Percentiles rank a stretch among this genome's conserved stretches.
These are phyloP conservation scores for Rhodotorula kratochvilovae DNA, from an alignment of 768 basidiomycete genomes.

Conservation along the genomic window DNA sequence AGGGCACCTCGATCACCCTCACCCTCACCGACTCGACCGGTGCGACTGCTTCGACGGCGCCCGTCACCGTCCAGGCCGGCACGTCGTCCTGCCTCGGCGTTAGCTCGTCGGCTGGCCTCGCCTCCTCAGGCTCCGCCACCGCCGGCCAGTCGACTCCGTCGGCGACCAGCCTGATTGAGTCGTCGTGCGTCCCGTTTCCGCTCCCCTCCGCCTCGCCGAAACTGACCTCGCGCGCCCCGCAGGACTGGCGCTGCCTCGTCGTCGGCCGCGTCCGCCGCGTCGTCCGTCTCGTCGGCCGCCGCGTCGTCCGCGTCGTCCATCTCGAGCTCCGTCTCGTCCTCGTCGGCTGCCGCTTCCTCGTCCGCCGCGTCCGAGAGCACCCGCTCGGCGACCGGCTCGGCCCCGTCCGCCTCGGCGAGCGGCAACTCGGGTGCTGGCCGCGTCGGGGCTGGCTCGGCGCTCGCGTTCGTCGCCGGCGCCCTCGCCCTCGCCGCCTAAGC, in stretches of 20 bases:
- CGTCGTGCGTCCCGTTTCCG: not conserved
- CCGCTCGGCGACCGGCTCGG: not conserved
- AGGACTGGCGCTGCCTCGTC: not conserved
- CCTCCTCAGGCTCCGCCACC: conserved; percentile 28
- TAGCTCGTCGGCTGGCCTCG: conserved; percentile 16
- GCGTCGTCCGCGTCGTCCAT: not conserved
- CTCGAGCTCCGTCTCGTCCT: not conserved
- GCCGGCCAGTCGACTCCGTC: conserved; percentile 25
- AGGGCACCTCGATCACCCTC: conserved; percentile 40
- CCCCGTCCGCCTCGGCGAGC: not conserved
- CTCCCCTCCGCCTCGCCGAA: not conserved
- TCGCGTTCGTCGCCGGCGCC: conserved; percentile 3
- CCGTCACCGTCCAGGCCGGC: conserved; percentile 43
- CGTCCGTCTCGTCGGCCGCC: not conserved
- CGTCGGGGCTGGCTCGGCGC: not conserved
- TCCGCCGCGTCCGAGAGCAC: not conserved
- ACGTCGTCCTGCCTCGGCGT: conserved; percentile 40
- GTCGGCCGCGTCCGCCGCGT: not conserved
- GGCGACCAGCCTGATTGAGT: not conserved
- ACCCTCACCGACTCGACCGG: conserved; percentile 44
- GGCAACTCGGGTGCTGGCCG: not conserved
- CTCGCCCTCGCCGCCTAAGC: conserved; percentile 7
- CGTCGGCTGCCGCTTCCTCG: not conserved
- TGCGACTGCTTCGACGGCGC: conserved; percentile 40
- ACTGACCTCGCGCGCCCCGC: not conserved